Evolutionary conservation across 2,329 filamentous ascomycete species (phyloP).

Genomic region (Cytospora piceae): DNA sequence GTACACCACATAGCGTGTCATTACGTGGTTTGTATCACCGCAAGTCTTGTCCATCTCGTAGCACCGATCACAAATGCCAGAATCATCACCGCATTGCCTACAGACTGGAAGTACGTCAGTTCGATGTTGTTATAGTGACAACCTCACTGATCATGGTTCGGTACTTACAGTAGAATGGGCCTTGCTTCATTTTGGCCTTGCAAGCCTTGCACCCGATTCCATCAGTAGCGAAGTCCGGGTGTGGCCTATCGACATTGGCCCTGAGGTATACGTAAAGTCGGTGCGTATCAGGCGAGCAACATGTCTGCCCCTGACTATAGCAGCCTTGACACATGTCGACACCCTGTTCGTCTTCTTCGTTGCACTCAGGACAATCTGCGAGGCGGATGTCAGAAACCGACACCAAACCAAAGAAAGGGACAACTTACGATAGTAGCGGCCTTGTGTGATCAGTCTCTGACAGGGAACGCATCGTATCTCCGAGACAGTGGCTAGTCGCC

Average conservation of each 20-base stretch:
- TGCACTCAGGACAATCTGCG: constrained; percentile 28
- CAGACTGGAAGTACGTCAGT: constrained; percentile 21
- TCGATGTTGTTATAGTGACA: background rate
- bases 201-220: constrained; percentile 18
- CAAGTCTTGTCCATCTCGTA: constrained; percentile 26
- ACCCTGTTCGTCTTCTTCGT: constrained; percentile 6
- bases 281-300: constrained; percentile 12
- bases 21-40: constrained; percentile 10
- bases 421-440: constrained; percentile 27
- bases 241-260: constrained; percentile 23
- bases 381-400: background rate
- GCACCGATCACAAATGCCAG: constrained; percentile 25
- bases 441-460: constrained; percentile 20
- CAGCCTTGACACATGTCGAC: constrained; percentile 27
- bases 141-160: too few species aligned
- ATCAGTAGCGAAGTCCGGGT: constrained; percentile 22
- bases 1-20: constrained; percentile 24
- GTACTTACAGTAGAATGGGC: constrained; percentile 25
- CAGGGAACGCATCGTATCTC: constrained; percentile 25
- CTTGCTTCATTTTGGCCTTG: constrained; percentile 20
- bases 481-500: constrained; percentile 21
- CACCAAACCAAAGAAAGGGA: rapidly evolving
- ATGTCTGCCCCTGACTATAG: constrained; percentile 26
- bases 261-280: constrained; percentile 26
- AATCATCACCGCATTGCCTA: constrained; percentile 20